Conservation (phyloP, 2,329 filamentous ascomycete genomes). For the Trichophyton mentagrophytes region DNA sequence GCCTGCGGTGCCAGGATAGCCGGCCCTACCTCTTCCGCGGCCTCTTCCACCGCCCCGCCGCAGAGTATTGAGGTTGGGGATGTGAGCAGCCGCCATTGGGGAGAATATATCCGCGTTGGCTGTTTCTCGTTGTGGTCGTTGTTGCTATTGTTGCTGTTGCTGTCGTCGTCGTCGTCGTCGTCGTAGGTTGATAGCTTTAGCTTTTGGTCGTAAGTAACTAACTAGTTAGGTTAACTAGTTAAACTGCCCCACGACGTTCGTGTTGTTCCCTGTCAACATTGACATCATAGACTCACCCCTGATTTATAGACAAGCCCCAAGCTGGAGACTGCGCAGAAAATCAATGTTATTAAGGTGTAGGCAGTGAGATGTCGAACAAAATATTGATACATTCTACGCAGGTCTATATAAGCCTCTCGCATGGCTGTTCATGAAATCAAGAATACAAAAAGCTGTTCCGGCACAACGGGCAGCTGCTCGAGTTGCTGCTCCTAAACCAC, state of each 20-base stretch:
- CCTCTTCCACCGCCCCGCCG: conserved; percentile 36
- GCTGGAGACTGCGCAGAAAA: not conserved
- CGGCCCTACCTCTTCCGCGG: conserved; percentile 37
- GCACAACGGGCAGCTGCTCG: conserved; percentile 84
- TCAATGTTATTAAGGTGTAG: not conserved
- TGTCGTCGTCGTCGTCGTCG: not conserved
- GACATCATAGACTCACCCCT: not conserved
- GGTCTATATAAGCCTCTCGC: not conserved
- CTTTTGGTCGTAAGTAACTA: no score
- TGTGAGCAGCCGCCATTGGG: conserved; percentile 56
- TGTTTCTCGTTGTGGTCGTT: not conserved
- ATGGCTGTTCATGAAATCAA: conserved; percentile 17
- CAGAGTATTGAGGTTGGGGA: conserved; percentile 63
- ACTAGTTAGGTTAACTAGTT: no score
- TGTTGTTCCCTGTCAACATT: not conserved
- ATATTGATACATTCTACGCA: not conserved
- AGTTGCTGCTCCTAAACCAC: conserved; percentile 92
- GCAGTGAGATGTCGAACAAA: not conserved
- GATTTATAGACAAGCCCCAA: not conserved
- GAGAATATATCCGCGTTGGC: not conserved
- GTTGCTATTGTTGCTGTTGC: not conserved
- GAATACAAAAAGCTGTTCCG: conserved; percentile 68
- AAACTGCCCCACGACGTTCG: not conserved
- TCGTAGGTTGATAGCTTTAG: not conserved
- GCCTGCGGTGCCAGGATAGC: conserved; percentile 11